Conservation (phyloP, 805 yeast genomes). For the Cyberlindnera amylophila region DNA sequence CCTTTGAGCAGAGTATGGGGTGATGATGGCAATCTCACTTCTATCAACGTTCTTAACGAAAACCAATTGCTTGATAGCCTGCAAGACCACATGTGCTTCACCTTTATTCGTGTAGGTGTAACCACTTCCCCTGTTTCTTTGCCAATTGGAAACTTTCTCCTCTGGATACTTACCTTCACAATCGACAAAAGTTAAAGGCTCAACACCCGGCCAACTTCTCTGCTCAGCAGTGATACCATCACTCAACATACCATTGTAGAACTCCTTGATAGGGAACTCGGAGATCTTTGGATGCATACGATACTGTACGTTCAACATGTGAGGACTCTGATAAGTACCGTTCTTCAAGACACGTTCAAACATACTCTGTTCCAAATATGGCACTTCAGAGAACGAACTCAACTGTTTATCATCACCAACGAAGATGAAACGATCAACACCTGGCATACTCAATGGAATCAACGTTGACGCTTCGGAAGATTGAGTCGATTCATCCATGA, state of each 20-base stretch:
- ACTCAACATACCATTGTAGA: conserved; percentile 45
- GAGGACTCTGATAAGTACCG: conserved; percentile 57
- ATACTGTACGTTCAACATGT: conserved; percentile 67
- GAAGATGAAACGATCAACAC: conserved; percentile 61
- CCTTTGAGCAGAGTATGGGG: conserved; percentile 76
- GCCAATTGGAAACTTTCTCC: conserved; percentile 42
- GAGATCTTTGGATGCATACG: conserved; percentile 65
- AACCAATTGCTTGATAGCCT: conserved; percentile 46
- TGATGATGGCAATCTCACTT: conserved; percentile 58
- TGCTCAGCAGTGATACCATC: conserved; percentile 59
- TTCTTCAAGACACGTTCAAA: conserved; percentile 64
- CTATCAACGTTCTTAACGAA: conserved; percentile 49
- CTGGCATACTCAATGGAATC: conserved; percentile 67
- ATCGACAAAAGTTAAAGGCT: conserved; percentile 61
- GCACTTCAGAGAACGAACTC: conserved; percentile 67
- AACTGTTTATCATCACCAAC: conserved; percentile 77
- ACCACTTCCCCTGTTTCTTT: conserved; percentile 42
- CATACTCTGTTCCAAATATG: conserved; percentile 59
- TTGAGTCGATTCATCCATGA: conserved; percentile 78
- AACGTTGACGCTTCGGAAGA: conserved; percentile 70
- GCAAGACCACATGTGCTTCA: conserved; percentile 47
- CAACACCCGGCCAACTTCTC: conserved; percentile 43
- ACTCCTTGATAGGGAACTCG: conserved; percentile 51
- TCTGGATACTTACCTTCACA: conserved; percentile 48
- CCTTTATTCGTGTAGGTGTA: conserved; percentile 54